Evolutionary conservation across 306 rosid species (phyloP).

Genomic region (Neltuma alba): DNA sequence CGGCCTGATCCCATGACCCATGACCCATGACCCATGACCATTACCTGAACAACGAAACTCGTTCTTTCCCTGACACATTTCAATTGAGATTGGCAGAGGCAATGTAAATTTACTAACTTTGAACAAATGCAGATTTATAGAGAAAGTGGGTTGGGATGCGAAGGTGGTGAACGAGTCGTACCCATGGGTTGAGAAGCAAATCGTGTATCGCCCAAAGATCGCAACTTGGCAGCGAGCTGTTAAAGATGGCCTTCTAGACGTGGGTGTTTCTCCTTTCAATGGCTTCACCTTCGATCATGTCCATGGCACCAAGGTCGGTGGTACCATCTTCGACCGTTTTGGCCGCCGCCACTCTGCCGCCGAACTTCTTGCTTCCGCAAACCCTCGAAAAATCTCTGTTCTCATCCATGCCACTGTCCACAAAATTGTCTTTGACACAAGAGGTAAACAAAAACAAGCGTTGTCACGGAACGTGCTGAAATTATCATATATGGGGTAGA

Average conservation of each 20-base stretch:
- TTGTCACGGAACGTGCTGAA: not conserved
- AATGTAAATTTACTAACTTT: not conserved
- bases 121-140: conserved; percentile 62
- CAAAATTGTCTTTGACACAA: conserved; percentile 67
- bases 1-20: no score
- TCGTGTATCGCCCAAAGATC: conserved; percentile 71
- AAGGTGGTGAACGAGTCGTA: conserved; percentile 79
- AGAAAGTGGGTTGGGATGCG: conserved; percentile 76
- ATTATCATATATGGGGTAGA: not conserved
- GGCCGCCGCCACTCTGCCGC: conserved; percentile 92
- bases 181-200: conserved; percentile 85
- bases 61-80: not conserved
- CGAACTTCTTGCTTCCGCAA: conserved; percentile 71
- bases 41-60: not conserved
- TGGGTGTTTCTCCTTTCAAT: conserved; percentile 82
- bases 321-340: conserved; percentile 84
- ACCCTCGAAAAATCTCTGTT: conserved; percentile 69
- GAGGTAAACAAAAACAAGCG: conserved; percentile 41
- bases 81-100: not conserved
- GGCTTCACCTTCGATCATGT: conserved; percentile 95
- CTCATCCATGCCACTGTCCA: conserved; percentile 80
- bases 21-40: not conserved
- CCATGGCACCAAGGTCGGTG: conserved; percentile 92
- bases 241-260: conserved; percentile 71
- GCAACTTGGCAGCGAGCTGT: conserved; percentile 71